Conservation (phyloP, 495 filamentous ascomycete genomes). For the Aspergillus incahuasiensis region DNA sequence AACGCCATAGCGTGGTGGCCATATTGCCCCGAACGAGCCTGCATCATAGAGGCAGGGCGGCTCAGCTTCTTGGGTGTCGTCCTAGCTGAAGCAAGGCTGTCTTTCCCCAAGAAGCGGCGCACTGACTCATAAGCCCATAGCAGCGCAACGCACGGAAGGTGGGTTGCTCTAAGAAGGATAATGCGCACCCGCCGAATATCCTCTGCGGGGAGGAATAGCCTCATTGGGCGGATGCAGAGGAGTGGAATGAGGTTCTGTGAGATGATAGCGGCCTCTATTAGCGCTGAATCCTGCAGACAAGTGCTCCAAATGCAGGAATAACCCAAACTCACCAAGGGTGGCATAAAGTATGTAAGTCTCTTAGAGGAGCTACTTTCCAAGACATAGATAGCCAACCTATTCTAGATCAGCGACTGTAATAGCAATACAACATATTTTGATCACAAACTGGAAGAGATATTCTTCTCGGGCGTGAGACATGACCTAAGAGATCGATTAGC, state of each 20-base stretch:
- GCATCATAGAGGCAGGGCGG: constrained; percentile 23
- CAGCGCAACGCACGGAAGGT: constrained; percentile 58
- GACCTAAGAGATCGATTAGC: constrained; percentile 40
- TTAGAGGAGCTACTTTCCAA: constrained; percentile 71
- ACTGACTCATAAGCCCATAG: constrained; percentile 57
- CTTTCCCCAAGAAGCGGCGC: constrained; percentile 25
- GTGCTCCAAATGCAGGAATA: background rate
- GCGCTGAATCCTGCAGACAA: constrained; percentile 6
- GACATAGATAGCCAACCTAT: constrained; percentile 62
- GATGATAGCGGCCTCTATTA: constrained; percentile 22
- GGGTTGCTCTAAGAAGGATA: constrained; percentile 67
- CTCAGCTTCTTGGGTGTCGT: constrained; percentile 18
- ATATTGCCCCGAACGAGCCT: constrained; percentile 27
- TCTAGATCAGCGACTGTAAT: constrained; percentile 13
- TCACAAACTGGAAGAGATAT: constrained; percentile 75
- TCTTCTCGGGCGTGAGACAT: constrained; percentile 63
- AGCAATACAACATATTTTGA: background rate
- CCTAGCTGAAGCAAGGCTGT: constrained; percentile 24
- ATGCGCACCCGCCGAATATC: constrained; percentile 71
- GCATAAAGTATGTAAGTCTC: constrained; percentile 75
- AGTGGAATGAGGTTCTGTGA: constrained; percentile 77
- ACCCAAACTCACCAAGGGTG: constrained; percentile 47
- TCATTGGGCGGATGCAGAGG: constrained; percentile 74
- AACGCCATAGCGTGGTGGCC: constrained; percentile 29
- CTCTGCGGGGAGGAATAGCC: constrained; percentile 68